Evolutionary conservation across 1,284 basidiomycete genomes (phyloP), one percentile per base, ranked within the genome.

Genomic region (Trametes versicolor): DNA sequence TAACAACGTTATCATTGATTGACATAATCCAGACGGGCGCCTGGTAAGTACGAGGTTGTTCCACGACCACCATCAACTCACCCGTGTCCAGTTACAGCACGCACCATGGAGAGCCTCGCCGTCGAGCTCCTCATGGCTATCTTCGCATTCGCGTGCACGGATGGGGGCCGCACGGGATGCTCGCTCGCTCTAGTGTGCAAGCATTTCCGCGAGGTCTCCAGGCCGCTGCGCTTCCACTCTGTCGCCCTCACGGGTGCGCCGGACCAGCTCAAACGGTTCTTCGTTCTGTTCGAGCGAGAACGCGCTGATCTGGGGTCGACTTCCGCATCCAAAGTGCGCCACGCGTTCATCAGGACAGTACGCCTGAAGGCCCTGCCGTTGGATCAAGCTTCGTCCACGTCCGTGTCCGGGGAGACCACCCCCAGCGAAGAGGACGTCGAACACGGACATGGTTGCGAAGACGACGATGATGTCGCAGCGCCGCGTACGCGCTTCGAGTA

Each of bases 61-160:
- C n/a, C 9, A 19, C 13, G 21, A 48, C 47, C 47, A 25, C 47
- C 25, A 39, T 48, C 25, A 48, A 13, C 45, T 43, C 15, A n/a
- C 45, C n/a, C 45, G 17, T 21, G 19, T 3, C 45, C 37, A 39
- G 37, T 17, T 39, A 39, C 10, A 39, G 37, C 37, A 12, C 37
- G 37, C 27, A 32, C 9, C 39, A 60, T 60, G 59, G 51, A 60
- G 17, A 37, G 37, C 15, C 50, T 60, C 9, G 51, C 59, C 34
- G 34, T 54, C 13, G 59, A 59, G 36, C 47, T 59, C 1, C 49
- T 51, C 19, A 23, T n/a, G 3, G 17, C 15, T 6, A 41, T 59
- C 3, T 59, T 59, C 48, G 7, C 48, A 13, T 17, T 59, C 13
- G 58, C 58, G 29, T 59, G 45, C 58, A 59, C 58, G 19, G 58